Evolutionary conservation across 805 yeast genomes (phyloP).

Genomic region (Komagataella pseudopastoris): DNA sequence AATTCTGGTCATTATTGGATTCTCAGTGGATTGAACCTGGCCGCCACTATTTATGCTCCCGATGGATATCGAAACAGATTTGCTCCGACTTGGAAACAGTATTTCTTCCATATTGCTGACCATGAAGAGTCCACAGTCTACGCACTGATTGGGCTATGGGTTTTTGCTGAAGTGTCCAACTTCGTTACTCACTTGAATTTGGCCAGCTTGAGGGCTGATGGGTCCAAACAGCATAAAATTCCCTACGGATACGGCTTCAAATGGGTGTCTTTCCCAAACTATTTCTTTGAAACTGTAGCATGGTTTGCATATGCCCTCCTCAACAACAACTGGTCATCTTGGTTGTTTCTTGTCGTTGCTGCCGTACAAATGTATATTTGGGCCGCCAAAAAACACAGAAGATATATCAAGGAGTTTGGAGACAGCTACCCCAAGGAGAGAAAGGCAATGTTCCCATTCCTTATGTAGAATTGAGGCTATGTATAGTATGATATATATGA

Average conservation of each 20-base stretch:
- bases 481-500: neutral
- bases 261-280: conserved; percentile 83
- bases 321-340: conserved; percentile 66
- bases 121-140: conserved; percentile 17
- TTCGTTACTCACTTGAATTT: conserved; percentile 58
- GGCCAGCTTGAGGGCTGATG: conserved; percentile 39
- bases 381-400: conserved; percentile 79
- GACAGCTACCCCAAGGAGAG: conserved; percentile 68
- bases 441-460: conserved; percentile 67
- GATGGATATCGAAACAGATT: conserved; percentile 1
- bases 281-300: conserved; percentile 69
- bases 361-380: conserved; percentile 78
- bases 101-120: conserved; percentile 31
- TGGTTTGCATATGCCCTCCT: conserved; percentile 66
- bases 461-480: conserved; percentile 25
- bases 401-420: conserved; percentile 56
- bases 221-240: conserved; percentile 46
- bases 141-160: conserved; percentile 30
- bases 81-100: conserved; percentile 11
- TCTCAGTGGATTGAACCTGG: conserved; percentile 53
- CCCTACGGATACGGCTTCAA: conserved; percentile 81
- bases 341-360: conserved; percentile 58
- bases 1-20: conserved; percentile 90
- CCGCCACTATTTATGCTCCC: conserved; percentile 16
- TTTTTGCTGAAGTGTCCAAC: conserved; percentile 58